Evolutionary conservation across 1,284 basidiomycete genomes (phyloP), one percentile per base, ranked within the genome.

Genomic region (Trichosporon sp.): DNA sequence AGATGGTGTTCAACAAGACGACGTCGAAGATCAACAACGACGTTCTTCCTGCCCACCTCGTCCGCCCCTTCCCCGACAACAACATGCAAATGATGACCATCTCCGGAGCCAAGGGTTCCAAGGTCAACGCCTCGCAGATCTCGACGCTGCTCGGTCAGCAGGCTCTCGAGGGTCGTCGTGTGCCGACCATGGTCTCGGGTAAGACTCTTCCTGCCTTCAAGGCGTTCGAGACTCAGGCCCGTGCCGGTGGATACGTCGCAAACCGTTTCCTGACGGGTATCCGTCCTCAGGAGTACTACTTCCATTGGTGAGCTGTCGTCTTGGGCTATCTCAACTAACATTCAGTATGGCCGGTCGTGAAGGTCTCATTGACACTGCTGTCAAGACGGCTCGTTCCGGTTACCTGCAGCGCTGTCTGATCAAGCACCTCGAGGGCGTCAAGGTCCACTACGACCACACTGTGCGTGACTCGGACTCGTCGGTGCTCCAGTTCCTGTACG

Each of bases 41-140:
- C n/a, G 92, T 92, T 78, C 88, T 99, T 76, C 97, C 97, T n/a
- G 85, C 88, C 65, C 92, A 92, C 64, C 88, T 99, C 44, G 86
- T 92, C 72, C 92, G 94, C 76, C 90, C 91, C 72, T 99, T 99
- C 86, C 97, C 97, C 31, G 89, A 95, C 81, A 99, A 99, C 85
- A 92, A 99, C 88, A 99, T 99, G 97, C 96, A 99, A 83, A 91
- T 92, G 73, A 99, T 99, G 97, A 98, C 96, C 4, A 89, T 93
- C 68, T 98, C 97, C 58, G 97, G 97, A 77, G 97, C 97, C 68
- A 99, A 99, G 84, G 97, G 97, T 71, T 96, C 93, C 74, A 91
- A 92, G 32, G 96, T 99, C 83, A 99, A 99, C 77, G 96, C 94
- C 9, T 91, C 94, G 72, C 95, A 98, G 81, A 99, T 99, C 77